Base-by-base conservation (phyloP, 805 yeast genomes). In the Pichia nanzhaoensis region DNA sequence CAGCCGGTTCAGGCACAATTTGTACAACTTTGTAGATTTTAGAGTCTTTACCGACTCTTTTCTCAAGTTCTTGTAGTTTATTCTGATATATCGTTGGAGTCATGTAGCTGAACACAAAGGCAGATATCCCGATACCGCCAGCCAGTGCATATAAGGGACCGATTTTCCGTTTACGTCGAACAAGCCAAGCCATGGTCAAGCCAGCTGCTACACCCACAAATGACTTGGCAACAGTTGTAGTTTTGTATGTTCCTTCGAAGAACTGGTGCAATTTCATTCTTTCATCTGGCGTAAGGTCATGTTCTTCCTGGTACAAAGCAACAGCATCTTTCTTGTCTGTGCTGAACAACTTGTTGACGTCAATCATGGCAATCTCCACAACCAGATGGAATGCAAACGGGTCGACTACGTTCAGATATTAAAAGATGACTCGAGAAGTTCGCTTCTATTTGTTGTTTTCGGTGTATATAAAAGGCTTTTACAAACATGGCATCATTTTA, bases 291-390 rank as follows among this genome's bases (percentile, higher is more conserved):
- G 67, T 66, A 37, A 78, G 56, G 9, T 54, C 58, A 21, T 67
- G 69, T 48, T 77, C 82, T 34, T 64, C 67, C 32, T 73, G 71
- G 48, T 74, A 72, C 54, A 78, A 75, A 22, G 64, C 60, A 39
- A 69, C 56, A 3, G 77, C 77, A 18, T 60, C 56, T 14, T 62
- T 47, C 47, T 68, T 68, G 5, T 74, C 74, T 36, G 64, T 38
- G 59, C 50, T 37, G 46, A 49, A 49, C 5, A 46, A 38, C 30
- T 34, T 40, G 17, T 40, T 37, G 8, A 48, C 36, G 9, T 45
- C 47, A 30, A 44, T 44, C 46, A 43, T 41, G 12, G 14, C 12
- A n/a, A 14, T 17, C 16, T 16, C 17, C 40, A 13, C n/a, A n/a
- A n/a, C n/a, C n/a, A n/a, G n/a, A n/a, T n/a, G n/a, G n/a, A n/a